Conservation (phyloP, 495 filamentous ascomycete species). For the Lineolata rhizophorae region DNA sequence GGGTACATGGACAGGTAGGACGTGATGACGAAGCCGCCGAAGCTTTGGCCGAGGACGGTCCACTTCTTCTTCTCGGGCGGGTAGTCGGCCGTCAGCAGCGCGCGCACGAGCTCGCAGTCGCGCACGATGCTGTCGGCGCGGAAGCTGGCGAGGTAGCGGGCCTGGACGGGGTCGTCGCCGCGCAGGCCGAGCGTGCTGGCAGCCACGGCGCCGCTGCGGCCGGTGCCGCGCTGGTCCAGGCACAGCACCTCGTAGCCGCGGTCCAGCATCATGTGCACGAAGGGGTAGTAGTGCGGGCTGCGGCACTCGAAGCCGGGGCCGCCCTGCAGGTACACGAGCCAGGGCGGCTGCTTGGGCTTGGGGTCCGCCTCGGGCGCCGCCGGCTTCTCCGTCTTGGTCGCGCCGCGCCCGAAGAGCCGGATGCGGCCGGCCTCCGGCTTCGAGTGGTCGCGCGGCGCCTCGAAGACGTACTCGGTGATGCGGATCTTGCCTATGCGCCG, state of each 20-base stretch:
- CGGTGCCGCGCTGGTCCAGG: constrained; percentile 77
- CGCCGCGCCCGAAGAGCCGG: constrained; percentile 55
- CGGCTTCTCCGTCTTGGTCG: constrained; percentile 37
- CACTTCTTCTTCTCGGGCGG: constrained; percentile 55
- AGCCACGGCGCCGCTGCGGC: constrained; percentile 58
- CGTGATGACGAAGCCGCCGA: constrained; percentile 67
- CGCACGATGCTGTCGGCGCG: constrained; percentile 71
- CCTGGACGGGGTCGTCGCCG: constrained; percentile 42
- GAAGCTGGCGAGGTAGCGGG: constrained; percentile 65
- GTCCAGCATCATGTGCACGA: constrained; percentile 45
- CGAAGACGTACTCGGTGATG: constrained; percentile 65
- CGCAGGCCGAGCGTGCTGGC: constrained; percentile 41
- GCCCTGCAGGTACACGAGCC: constrained; percentile 24
- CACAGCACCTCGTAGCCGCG: constrained; percentile 71
- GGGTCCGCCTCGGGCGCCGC: constrained; percentile 25
- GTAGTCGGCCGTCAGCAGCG: constrained; percentile 44
- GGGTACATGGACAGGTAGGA: constrained; percentile 69
- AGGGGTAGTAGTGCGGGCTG: constrained; percentile 45
- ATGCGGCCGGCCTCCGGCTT: constrained; percentile 37
- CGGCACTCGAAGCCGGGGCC: constrained; percentile 60
- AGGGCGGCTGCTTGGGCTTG: constrained; percentile 29
- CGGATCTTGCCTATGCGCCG: constrained; percentile 44
- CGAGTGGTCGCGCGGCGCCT: constrained; percentile 45
- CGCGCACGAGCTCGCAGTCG: constrained; percentile 71
- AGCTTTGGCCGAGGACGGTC: constrained; percentile 69